Evolutionary conservation across 1,139 yeast species (phyloP).

Genomic region (Hyphopichia buzzinii): DNA sequence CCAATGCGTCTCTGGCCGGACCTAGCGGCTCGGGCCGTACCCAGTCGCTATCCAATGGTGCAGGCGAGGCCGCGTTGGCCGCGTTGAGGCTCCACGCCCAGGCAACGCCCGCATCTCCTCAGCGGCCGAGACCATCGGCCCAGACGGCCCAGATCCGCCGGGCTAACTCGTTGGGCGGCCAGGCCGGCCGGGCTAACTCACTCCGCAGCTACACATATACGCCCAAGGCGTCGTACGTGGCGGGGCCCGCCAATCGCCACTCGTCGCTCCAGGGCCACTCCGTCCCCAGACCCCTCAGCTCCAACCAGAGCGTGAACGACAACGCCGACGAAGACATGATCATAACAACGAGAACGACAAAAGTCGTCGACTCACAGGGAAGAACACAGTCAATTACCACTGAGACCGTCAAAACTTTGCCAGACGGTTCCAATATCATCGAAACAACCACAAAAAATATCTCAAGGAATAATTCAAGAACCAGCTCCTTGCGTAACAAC

Average conservation of each 20-base stretch:
- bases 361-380: constrained; percentile 43
- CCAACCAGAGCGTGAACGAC: constrained; percentile 7
- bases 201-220: constrained; percentile 37
- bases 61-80: constrained; percentile 45
- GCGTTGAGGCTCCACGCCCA: constrained; percentile 37
- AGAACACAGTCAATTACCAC: constrained; percentile 44
- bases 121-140: neutral
- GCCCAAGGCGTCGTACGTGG: constrained; percentile 41
- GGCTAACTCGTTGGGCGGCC: constrained; percentile 14
- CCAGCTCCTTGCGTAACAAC: constrained; percentile 26
- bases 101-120: constrained; percentile 9
- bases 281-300: neutral
- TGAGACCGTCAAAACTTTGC: constrained; percentile 38
- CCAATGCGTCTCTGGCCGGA: too few relatives aligned
- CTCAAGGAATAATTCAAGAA: constrained; percentile 35
- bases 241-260: constrained; percentile 27
- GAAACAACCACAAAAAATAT: constrained; percentile 47
- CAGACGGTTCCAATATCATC: constrained; percentile 46
- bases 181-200: constrained; percentile 26
- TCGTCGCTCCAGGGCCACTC: constrained; percentile 13
- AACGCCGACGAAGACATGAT: constrained; percentile 23
- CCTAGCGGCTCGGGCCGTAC: constrained; percentile 10
- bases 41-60: constrained; percentile 29
- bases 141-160: constrained; percentile 4
- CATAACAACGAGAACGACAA: constrained; percentile 44